Evolutionary conservation across 306 rosid species (phyloP).

Genomic region (Quercus parvula): DNA sequence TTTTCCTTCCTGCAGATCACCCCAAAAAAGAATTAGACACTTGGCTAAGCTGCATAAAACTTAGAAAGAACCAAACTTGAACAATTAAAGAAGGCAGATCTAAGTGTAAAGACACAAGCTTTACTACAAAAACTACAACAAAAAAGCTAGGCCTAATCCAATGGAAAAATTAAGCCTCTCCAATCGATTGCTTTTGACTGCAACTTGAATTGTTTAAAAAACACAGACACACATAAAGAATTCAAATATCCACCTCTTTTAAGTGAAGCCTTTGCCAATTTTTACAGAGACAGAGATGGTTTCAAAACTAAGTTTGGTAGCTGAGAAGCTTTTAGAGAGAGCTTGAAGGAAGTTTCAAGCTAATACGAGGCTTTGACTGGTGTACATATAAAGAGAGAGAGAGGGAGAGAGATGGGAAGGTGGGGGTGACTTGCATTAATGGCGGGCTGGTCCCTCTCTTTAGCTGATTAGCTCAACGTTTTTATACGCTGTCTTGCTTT

Average conservation of each 20-base stretch:
- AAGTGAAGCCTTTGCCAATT: background rate
- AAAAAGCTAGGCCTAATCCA: slow-evolving; percentile 8
- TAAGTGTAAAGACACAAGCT: slow-evolving; percentile 7
- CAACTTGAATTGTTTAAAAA: background rate
- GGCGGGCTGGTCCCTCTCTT: slow-evolving; percentile 29
- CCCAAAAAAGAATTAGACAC: slow-evolving; percentile 4
- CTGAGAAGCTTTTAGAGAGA: slow-evolving; percentile 15
- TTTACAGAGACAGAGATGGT: background rate
- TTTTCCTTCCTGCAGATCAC: slow-evolving; percentile 32
- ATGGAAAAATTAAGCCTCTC: background rate
- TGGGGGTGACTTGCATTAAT: slow-evolving; percentile 24
- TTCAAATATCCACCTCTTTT: slow-evolving; percentile 12
- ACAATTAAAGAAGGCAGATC: slow-evolving; percentile 30
- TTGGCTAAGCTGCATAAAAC: slow-evolving; percentile 8
- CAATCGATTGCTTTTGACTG: background rate
- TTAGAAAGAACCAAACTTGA: slow-evolving; percentile 3
- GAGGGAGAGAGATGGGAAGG: slow-evolving; percentile 19
- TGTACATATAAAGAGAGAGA: slow-evolving; percentile 6
- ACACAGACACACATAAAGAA: slow-evolving; percentile 4
- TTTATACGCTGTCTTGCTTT: background rate
- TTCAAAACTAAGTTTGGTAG: background rate
- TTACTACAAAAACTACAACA: background rate
- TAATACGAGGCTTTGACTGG: slow-evolving; percentile 17
- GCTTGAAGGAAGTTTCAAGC: slow-evolving; percentile 12
- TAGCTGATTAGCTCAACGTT: background rate